A percentile compares a stretch with the other conserved stretches of the same genome.
Conservation (phyloP, 345 rosid genomes). For the Eucalyptus erythrocorys region DNA sequence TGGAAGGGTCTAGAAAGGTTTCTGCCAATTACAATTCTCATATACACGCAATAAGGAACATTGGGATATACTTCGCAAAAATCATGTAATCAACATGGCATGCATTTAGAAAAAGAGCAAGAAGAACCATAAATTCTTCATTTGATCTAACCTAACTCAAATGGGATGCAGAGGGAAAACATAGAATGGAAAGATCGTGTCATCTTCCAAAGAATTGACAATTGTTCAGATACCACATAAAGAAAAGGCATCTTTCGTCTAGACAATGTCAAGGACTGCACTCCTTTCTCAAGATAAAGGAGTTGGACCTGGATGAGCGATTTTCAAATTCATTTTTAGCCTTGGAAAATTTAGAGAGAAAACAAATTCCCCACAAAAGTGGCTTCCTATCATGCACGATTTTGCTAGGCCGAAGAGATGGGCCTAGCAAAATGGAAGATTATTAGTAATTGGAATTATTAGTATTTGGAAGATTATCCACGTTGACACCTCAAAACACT, state of each 20-base stretch:
- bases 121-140: neutral
- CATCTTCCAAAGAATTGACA: neutral
- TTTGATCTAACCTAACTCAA: neutral
- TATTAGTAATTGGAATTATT: neutral
- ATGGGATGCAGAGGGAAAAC: neutral
- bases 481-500: neutral
- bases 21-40: neutral
- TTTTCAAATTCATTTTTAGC: neutral
- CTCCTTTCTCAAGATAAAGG: constrained; percentile 19
- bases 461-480: neutral
- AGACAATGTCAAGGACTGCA: neutral
- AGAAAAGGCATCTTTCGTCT: neutral
- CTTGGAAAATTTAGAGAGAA: neutral
- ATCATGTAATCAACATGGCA: neutral
- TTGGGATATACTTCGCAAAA: neutral
- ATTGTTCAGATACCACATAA: neutral
- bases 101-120: neutral
- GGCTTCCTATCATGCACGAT: neutral
- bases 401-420: neutral
- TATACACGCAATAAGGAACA: neutral
- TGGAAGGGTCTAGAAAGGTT: neutral
- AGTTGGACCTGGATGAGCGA: neutral
- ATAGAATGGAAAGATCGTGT: neutral
- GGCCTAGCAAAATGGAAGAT: neutral
- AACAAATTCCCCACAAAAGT: neutral